Evolutionary conservation across 2,329 filamentous ascomycete genomes (phyloP), one percentile per base, ranked within the genome.

Genomic region (Nemania sp.): DNA sequence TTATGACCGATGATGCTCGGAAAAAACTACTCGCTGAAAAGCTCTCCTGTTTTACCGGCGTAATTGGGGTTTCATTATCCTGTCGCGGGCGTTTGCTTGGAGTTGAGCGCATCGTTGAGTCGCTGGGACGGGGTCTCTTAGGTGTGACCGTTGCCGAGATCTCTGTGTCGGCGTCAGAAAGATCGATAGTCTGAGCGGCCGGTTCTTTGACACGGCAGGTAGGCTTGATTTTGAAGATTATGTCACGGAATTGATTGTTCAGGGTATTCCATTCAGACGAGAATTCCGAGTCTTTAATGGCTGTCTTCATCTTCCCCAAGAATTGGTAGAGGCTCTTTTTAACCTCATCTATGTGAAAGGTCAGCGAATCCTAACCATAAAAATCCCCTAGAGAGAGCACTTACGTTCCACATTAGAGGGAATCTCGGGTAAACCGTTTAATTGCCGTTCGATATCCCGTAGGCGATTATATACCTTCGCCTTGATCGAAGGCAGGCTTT

Each of bases 371-470:
- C 29, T 5, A 32, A 32, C 5, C 10, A 18, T 35, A 5, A n/a
- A 24, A 32, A 27, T 4, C 7, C 22, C 11, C 4, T n/a, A 32
- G 20, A n/a, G 24, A 54, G n/a, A 51, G 20, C 7, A 64, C 69
- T 66, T 35, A 70, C 69, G 82, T n/a, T 89, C 86, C 0, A 93
- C 87, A 51, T 93, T 92, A 0, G 82, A 79, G 0, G 91, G 90
- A 0, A 92, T 86, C 43, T 93, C 90, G 0, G 92, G 92, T 0
- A 94, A 84, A 0, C 79, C 80, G 0, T 77, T 70, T 0, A 97
- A 83, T 64, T 91, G 81, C 0, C 75, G 72, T 1, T 88, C 82
- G 1, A 94, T 87, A 0, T 82, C 76, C 0, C 78, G 69, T 0
- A 92, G 83, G 5, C 87, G 82, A 0, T 73, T 71, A 3, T 85